Base-by-base conservation (phyloP, 1,139 yeast species). In the Blastobotrys serpentis region DNA sequence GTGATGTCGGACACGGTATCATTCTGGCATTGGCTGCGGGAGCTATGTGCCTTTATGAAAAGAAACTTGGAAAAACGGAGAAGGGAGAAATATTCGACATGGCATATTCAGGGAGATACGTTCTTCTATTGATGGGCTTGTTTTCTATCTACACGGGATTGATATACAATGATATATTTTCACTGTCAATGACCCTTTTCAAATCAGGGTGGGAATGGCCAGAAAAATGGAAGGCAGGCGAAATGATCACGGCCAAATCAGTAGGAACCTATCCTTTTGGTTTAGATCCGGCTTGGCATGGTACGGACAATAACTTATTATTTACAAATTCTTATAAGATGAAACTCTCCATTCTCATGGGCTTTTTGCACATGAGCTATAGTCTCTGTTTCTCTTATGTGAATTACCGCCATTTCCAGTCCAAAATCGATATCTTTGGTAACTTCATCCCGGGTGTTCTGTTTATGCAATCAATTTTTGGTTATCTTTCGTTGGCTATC, bases 391-490 rank as follows among this genome's bases (percentile, higher is more conserved):
- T 88, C 66, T 87, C 97, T 46, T 73, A 87, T 57, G 95, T 86
- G 42, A 92, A 92, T 64, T 83, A 86, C 63, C 64, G 80, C 36
- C 82, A 76, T 65, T 88, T 86, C 76, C 72, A 79, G 43, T 84
- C 94, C 6, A 73, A 73, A 62, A 86, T 92, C 56, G 98, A 92
- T 65, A 83, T 92, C 40, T 73, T 87, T 58, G 98, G 98, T 52
- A 92, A 92, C 66, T 92, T 92, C 62, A 78, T 94, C 47, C 99
- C 99, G 0, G 96, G 98, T 22, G 72, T 92, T 56, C 69, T 92
- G 48, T 92, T 94, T 71, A 87, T 92, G 96, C 96, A 89, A 70
- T 81, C 95, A 61, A 90, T 92, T 41, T 92, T 92, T 67, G 99
- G 98, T 14, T 92, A 92, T 67, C 74, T 92, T 54, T 76, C 94